Base-by-base conservation (phyloP, 495 filamentous ascomycete genomes). In the Rhizodiscina lignyota region DNA sequence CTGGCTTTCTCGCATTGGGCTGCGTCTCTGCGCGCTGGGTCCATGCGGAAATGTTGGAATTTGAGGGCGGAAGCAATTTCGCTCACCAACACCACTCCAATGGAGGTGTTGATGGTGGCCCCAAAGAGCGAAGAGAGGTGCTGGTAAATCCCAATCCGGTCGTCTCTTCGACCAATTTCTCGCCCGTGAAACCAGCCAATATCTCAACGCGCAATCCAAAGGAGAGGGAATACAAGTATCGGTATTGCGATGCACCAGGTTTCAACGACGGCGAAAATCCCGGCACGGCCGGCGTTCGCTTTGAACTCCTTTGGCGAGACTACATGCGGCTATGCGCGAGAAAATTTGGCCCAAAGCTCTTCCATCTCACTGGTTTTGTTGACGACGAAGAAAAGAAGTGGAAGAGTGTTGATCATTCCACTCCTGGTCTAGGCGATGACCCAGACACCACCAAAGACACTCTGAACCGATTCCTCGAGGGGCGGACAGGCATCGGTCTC, bases 241-340 rank as follows among this genome's bases (percentile, higher is more conserved):
- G 19, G 13, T 27, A 13, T 8, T 10, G 11, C 19, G 35, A 49
- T 3, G 53, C 54, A 2, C 35, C 49, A 2, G 74, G 69, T 5
- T 79, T 67, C 36, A 57, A 70, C 17, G 78, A 76, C 2, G 70
- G 77, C 2, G 70, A 80, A 44, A 77, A 70, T 47, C 66, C 69
- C 33, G 78, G 79, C n/a, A 78, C 74, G 0, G 60, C 60, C n/a
- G 58, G 53, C 3, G 60, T 83, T 5, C 68, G 79, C 1, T 76
- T 79, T 37, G 74, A 84, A 41, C 59, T 84, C 1, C 58, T 83
- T 1, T 83, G 77, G 76, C 61, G 77, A 3, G 78, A 83, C 53
- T 83, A 83, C 53, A 80, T 83, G 67, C 61, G 73, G 0, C 64
- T 84, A 10, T 74, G 74, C 39, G 65, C 65, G 18, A 57, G 67